Evolutionary conservation across 2,329 filamentous ascomycete species (phyloP).

Genomic region (Hypoxylon sp.): DNA sequence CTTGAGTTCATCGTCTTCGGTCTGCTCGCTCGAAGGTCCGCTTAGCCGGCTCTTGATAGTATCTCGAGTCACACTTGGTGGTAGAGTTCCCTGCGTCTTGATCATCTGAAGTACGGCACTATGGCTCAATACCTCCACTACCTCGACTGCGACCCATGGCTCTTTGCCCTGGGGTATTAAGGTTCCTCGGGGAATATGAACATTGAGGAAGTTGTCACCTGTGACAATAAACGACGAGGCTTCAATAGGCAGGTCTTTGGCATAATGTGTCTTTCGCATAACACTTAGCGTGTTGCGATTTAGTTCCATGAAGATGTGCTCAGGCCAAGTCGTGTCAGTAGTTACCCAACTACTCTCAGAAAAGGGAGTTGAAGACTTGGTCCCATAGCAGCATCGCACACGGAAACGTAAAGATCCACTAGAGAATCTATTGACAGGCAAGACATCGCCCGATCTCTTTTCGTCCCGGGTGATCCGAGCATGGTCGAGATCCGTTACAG

Average conservation of each 20-base stretch:
- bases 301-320: slow-evolving; percentile 76
- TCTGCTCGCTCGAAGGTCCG: slow-evolving; percentile 48
- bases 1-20: slow-evolving; percentile 74
- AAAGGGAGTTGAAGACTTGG: slow-evolving; percentile 49
- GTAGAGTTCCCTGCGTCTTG: slow-evolving; percentile 55
- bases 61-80: slow-evolving; percentile 65
- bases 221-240: slow-evolving; percentile 72
- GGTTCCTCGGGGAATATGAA: slow-evolving; percentile 60
- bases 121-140: slow-evolving; percentile 70
- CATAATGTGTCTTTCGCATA: slow-evolving; percentile 79
- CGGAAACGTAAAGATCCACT: slow-evolving; percentile 75
- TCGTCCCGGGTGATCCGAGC: slow-evolving; percentile 56
- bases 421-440: slow-evolving; percentile 59
- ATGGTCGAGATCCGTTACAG: slow-evolving; percentile 57
- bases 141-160: slow-evolving; percentile 80
- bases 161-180: slow-evolving; percentile 49
- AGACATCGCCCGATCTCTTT: slow-evolving; percentile 45
- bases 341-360: slow-evolving; percentile 72
- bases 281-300: slow-evolving; percentile 72
- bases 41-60: slow-evolving; percentile 68
- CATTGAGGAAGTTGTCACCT: slow-evolving; percentile 74
- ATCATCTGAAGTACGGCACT: slow-evolving; percentile 60
- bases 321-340: slow-evolving; percentile 78
- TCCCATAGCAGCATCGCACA: slow-evolving; percentile 72
- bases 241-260: slow-evolving; percentile 82